phyloP scores from a whole-genome alignment of 805 yeast species.

The Spencermartinsiella europaea region DNA sequence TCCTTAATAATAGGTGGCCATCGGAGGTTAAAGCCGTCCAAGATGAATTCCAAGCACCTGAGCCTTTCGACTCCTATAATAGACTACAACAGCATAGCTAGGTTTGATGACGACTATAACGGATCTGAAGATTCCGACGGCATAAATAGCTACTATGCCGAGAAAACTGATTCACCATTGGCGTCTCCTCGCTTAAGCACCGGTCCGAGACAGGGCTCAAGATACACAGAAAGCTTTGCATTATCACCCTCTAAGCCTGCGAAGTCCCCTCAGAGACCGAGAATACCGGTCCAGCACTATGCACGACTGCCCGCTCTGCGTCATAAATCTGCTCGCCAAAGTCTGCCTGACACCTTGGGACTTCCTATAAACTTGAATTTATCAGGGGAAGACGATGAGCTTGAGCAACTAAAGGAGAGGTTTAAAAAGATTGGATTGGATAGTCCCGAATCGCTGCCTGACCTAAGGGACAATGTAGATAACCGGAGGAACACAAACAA shows the following conservation, averaged over 20 bases:
- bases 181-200: neutral
- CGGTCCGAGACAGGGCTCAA: neutral
- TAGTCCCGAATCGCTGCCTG: neutral
- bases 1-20: neutral
- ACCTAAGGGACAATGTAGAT: neutral
- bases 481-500: neutral
- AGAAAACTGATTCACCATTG: neutral
- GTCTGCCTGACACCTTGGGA: neutral
- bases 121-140: slow-evolving; percentile 7
- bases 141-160: slow-evolving; percentile 3
- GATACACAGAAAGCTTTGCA: neutral
- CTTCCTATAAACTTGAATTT: too few relatives aligned
- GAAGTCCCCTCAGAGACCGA: neutral
- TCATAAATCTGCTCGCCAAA: neutral
- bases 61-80: neutral
- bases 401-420: neutral
- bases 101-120: slow-evolving; percentile 4
- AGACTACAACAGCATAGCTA: neutral
- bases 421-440: neutral
- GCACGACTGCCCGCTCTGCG: neutral
- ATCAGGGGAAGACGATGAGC: neutral
- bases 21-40: neutral
- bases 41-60: neutral
- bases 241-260: neutral
- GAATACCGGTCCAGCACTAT: neutral